Conservation (phyloP, 2,329 filamentous ascomycete species). For the Phyllosticta capitalensis region DNA sequence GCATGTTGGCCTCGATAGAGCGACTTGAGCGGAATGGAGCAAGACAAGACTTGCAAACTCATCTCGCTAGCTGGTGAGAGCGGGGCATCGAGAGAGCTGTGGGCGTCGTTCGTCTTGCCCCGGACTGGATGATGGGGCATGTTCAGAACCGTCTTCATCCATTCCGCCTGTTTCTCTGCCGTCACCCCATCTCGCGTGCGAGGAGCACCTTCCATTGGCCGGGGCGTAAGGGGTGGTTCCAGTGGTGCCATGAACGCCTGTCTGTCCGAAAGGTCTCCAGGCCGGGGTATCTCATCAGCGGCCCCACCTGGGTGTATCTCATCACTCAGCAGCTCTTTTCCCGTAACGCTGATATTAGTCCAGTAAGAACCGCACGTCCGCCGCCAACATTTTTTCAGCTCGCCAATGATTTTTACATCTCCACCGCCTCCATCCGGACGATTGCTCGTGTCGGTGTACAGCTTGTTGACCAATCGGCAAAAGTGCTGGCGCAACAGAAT, state of each 20-base stretch:
- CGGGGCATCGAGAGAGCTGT: conserved; percentile 25
- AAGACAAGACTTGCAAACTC: conserved; percentile 50
- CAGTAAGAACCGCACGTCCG: conserved; percentile 83
- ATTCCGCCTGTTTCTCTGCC: background rate
- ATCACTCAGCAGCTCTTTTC: conserved; percentile 48
- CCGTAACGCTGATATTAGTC: conserved; percentile 62
- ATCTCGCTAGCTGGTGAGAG: conserved; percentile 38
- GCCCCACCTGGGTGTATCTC: conserved; percentile 70
- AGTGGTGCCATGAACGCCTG: background rate
- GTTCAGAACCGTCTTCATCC: conserved; percentile 21
- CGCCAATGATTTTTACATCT: conserved; percentile 77
- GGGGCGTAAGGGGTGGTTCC: background rate
- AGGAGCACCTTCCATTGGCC: background rate
- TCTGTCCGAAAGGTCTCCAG: background rate
- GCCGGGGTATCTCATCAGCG: conserved; percentile 34
- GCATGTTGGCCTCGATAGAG: conserved; percentile 27
- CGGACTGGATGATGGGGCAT: conserved; percentile 29
- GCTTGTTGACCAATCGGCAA: conserved; percentile 65
- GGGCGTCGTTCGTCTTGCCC: conserved; percentile 21
- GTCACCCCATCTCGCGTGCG: background rate
- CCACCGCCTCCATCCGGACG: conserved; percentile 46
- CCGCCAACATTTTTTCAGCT: conserved; percentile 96
- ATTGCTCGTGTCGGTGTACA: conserved; percentile 44
- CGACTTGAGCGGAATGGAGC: conserved; percentile 43
- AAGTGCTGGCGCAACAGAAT: conserved; percentile 66